A percentile compares a stretch with the other conserved stretches of the same genome.
phyloP scores from a whole-genome alignment of 2,329 filamentous ascomycete species.

The Paraconiothyrium sp. region DNA sequence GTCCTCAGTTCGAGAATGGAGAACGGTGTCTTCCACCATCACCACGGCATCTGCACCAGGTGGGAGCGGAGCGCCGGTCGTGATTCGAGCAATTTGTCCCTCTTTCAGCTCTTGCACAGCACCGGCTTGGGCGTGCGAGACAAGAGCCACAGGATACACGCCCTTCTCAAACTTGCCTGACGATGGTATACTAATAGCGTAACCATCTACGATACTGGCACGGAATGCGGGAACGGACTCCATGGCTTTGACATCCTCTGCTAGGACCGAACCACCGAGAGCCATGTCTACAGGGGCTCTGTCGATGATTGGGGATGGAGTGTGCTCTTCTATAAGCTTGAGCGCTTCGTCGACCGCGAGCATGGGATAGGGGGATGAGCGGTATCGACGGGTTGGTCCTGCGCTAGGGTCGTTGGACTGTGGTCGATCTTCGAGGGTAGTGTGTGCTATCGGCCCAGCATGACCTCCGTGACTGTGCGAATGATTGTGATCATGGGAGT shows the following conservation, averaged over 20 bases:
- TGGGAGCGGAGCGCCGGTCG: conserved; percentile 91
- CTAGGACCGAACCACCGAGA: conserved; percentile 80
- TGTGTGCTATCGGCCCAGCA: conserved; percentile 72
- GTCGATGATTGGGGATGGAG: conserved; percentile 69
- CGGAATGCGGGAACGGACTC: conserved; percentile 93
- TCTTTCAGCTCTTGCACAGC: conserved; percentile 71
- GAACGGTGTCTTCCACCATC: conserved; percentile 93
- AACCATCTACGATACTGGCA: conserved; percentile 96
- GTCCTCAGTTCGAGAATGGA: conserved; percentile 79
- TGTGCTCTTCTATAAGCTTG: conserved; percentile 74
- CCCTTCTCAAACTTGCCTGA: conserved; percentile 69
- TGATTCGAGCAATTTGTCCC: conserved; percentile 88
- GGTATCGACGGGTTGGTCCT: conserved; percentile 73
- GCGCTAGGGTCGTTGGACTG: conserved; percentile 68
- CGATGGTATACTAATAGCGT: conserved; percentile 65
- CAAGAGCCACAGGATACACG: conserved; percentile 82
- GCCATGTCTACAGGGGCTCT: conserved; percentile 69
- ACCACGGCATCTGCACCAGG: conserved; percentile 89
- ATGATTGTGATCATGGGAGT: conserved; percentile 63
- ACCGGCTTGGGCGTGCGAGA: conserved; percentile 85
- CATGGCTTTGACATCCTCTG: conserved; percentile 79
- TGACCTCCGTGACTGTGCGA: conserved; percentile 67
- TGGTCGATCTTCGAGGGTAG: conserved; percentile 66
- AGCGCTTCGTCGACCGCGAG: conserved; percentile 85
- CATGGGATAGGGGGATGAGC: conserved; percentile 93